Conservation (phyloP, 305 asterid species). For the Caryopteris hybrid region DNA sequence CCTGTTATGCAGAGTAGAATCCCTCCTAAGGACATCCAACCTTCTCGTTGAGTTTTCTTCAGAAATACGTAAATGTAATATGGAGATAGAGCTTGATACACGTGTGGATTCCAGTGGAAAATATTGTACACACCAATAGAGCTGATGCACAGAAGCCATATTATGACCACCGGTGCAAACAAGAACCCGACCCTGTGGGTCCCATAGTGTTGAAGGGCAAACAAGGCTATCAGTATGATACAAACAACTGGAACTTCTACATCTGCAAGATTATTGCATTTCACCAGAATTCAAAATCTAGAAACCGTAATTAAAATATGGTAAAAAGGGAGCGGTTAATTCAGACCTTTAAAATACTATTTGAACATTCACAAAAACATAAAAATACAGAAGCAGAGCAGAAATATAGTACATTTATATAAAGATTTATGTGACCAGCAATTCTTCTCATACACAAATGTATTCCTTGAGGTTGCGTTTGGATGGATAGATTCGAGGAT, state of each 20-base stretch:
- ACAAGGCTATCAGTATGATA: conserved; percentile 58
- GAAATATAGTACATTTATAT: too few species aligned
- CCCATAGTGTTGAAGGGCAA: conserved; percentile 76
- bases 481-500: too few species aligned
- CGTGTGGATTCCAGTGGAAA: conserved; percentile 56
- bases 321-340: too few species aligned
- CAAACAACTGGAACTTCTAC: conserved; percentile 57
- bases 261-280: conserved; percentile 35
- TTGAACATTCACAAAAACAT: too few species aligned
- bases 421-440: too few species aligned
- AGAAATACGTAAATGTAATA: conserved; percentile 50
- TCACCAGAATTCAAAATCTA: not conserved
- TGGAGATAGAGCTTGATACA: conserved; percentile 71
- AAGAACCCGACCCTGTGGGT: conserved; percentile 69
- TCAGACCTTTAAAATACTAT: too few species aligned
- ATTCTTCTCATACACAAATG: too few species aligned
- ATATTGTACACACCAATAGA: conserved; percentile 69
- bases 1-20: conserved; percentile 79
- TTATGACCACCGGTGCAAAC: conserved; percentile 65
- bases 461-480: too few species aligned
- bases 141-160: conserved; percentile 69
- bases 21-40: conserved; percentile 83
- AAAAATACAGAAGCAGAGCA: too few species aligned
- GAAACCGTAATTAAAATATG: not conserved
- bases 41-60: conserved; percentile 45